phyloP scores from a whole-genome alignment of 2,329 filamentous ascomycete species.

The Drechslerella dactyloides region DNA sequence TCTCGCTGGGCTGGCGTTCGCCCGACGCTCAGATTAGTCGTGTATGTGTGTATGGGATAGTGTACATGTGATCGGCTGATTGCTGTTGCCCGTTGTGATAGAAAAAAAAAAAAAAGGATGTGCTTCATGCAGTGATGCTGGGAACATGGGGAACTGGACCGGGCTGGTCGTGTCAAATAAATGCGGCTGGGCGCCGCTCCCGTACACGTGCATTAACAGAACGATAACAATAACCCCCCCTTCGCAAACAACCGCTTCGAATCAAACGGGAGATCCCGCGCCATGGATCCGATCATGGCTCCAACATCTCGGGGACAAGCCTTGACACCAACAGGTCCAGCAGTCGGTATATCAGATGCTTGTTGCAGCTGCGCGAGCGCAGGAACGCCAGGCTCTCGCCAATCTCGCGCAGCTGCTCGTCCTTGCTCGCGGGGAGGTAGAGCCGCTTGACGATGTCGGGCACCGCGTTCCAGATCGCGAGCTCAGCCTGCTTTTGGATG shows the following conservation, averaged over 20 bases:
- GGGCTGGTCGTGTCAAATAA: constrained; percentile 13
- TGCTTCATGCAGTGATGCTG: neutral
- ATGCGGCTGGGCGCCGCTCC: constrained; percentile 25
- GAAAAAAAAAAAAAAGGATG: constrained; percentile 1
- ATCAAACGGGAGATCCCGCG: neutral
- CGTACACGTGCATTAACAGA: constrained; percentile 16
- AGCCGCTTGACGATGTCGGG: constrained; percentile 58
- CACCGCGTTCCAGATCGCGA: constrained; percentile 63
- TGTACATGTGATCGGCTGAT: neutral
- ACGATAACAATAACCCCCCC: constrained; percentile 5
- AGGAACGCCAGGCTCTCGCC: constrained; percentile 46
- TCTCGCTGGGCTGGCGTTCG: no score
- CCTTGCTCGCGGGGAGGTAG: constrained; percentile 56
- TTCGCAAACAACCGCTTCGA: constrained; percentile 3
- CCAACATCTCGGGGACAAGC: constrained; percentile 81
- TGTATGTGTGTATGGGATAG: no score
- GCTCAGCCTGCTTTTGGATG: constrained; percentile 72
- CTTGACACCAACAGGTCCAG: constrained; percentile 82
- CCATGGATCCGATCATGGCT: constrained; percentile 58
- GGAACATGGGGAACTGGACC: constrained; percentile 4
- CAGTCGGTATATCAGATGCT: constrained; percentile 82
- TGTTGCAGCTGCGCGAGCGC: constrained; percentile 72
- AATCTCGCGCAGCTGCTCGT: constrained; percentile 48
- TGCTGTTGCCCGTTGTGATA: neutral
- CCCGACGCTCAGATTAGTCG: no score